Percentiles rank a stretch among this genome's conserved stretches.
phyloP scores from a whole-genome alignment of 2,329 filamentous ascomycete genomes.

The Ascochyta pisi region DNA sequence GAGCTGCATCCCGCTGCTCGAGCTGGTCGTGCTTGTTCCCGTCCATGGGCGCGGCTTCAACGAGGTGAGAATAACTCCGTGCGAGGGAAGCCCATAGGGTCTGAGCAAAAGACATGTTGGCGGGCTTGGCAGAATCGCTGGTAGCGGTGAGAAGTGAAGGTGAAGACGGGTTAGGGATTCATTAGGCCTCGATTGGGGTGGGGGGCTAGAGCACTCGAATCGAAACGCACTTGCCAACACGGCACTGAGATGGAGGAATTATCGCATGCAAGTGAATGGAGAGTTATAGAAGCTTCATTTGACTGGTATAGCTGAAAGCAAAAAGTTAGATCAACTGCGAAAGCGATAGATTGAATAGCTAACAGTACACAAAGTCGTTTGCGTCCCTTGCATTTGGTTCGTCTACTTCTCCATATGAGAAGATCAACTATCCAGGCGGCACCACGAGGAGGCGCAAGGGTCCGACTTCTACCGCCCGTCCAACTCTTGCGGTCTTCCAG shows the following conservation, averaged over 20 bases:
- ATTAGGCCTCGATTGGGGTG: background rate
- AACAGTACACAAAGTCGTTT: background rate
- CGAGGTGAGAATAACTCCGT: background rate
- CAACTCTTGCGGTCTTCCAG: slow-evolving; percentile 39
- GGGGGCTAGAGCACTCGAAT: background rate
- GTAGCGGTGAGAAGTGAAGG: background rate
- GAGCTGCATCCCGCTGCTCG: background rate
- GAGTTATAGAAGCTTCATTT: background rate
- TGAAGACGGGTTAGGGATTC: background rate
- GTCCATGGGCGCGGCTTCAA: background rate
- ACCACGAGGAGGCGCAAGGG: slow-evolving; percentile 48
- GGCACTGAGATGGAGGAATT: background rate
- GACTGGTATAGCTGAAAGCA: background rate
- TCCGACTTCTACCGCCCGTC: slow-evolving; percentile 47
- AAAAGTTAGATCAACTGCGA: background rate
- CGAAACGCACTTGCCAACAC: background rate
- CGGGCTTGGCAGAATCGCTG: background rate
- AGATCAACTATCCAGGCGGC: slow-evolving; percentile 43
- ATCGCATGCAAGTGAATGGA: background rate
- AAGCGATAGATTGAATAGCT: background rate
- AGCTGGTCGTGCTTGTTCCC: background rate
- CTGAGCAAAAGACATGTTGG: background rate
- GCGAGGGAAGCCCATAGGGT: slow-evolving; percentile 1
- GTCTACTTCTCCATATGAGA: slow-evolving; percentile 21
- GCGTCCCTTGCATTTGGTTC: slow-evolving; percentile 48